A percentile compares a stretch with the other conserved stretches of the same genome.
Evolutionary conservation across 192 early-diverging fungal species (phyloP).

Genomic region (Coemansia sp.): DNA sequence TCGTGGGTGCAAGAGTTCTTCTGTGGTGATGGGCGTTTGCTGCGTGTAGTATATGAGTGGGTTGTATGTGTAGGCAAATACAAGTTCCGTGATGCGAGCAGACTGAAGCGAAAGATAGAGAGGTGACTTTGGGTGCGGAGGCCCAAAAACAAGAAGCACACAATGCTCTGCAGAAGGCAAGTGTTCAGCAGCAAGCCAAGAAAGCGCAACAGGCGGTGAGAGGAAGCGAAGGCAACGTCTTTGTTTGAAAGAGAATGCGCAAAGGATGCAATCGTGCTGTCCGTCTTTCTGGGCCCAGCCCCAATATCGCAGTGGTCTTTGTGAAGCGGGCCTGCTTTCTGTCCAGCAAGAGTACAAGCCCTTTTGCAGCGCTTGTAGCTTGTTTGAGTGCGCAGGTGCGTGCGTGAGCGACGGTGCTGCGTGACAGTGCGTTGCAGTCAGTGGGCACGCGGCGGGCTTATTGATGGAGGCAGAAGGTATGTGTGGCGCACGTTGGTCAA

Average conservation of each 20-base stretch:
- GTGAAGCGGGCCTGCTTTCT: not conserved
- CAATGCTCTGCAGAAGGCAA: not conserved
- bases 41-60: not conserved
- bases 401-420: not conserved
- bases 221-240: not conserved
- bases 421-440: conserved; percentile 10
- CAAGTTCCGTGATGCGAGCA: not conserved
- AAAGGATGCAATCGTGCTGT: conserved; percentile 1
- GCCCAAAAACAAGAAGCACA: not conserved
- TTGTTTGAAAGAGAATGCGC: conserved; percentile 12
- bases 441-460: not conserved
- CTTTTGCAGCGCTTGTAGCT: conserved; percentile 13
- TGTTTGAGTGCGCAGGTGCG: not conserved
- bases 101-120: not conserved
- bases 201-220: not conserved
- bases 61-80: not conserved
- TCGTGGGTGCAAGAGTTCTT: not conserved
- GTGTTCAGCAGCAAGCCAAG: not conserved
- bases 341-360: conserved; percentile 17
- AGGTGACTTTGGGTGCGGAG: not conserved
- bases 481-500: conserved; percentile 14
- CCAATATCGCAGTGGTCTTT: not conserved
- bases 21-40: not conserved
- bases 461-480: not conserved
- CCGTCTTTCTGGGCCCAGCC: conserved; percentile 19